Base-by-base conservation (phyloP, 805 yeast genomes). In the Candida ficus region DNA sequence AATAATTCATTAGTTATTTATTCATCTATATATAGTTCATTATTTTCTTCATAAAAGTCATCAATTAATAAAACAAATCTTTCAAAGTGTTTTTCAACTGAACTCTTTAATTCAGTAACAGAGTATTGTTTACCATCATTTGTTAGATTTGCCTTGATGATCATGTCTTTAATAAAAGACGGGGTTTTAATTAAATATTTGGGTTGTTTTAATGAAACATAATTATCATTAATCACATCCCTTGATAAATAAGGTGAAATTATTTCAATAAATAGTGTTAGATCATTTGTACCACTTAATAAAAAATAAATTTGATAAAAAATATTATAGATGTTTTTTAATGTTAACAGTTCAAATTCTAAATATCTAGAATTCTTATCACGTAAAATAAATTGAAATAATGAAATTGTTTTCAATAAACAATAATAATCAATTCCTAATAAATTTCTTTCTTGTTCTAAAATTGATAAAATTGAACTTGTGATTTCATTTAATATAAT, bases 221-320 rank as follows among this genome's bases (percentile, higher is more conserved):
- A 29, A 7, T 37, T 30, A 20, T 47, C 48, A 26, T 35, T 19
- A 12, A 50, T 28, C 1, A 39, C 34, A 7, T 43, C 39, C 11
- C 44, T 37, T 3, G 50, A 40, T 5, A 46, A 30, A 28, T 47
- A 51, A 23, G 43, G 37, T 4, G 23, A n/a, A 5, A 45, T 20
- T 13, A 54, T 17, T 4, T 42, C 42, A n/a, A 41, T 17, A 10
- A 54, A 43, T 3, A 34, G 4, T 2, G 21, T 19, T 19, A 39
- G 14, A 2, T 54, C 58, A 28, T 45, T 47, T 3, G 51, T 43
- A 8, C 58, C 58, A 30, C 41, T 41, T 17, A 53, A 40, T 7
- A 42, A 18, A 9, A 32, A 38, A 20, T 38, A 42, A 5, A 41
- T n/a, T 3, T 14, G 7, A 11, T 23, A 18, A 7, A 54, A 34